These are phyloP conservation scores for Sporothrix schenckii DNA, from an alignment of 2,329 filamentous ascomycete species.

Conservation along the genomic window DNA sequence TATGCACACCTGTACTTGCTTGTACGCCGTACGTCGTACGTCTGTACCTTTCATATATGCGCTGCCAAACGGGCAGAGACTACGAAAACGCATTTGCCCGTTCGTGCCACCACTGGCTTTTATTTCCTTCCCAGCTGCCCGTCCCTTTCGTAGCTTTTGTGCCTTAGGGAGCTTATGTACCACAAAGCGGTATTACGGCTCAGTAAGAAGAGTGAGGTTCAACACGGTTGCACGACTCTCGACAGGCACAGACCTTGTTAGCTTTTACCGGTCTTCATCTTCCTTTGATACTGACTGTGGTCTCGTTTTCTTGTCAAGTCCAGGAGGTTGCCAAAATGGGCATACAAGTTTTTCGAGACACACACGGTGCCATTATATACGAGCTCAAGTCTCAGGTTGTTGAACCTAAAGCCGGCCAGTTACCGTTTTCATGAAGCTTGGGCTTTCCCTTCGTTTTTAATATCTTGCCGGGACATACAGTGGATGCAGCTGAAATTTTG, in stretches of 20 bases:
- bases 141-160: neutral
- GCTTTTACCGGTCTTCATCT: no score
- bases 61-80: conserved; percentile 22
- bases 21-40: neutral
- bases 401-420: neutral
- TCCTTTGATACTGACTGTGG: no score
- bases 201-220: neutral
- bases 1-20: neutral
- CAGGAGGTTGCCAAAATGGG: no score
- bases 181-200: neutral
- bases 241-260: neutral
- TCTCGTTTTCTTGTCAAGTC: neutral
- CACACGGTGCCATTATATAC: neutral
- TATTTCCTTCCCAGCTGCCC: neutral
- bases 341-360: conserved; percentile 14
- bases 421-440: neutral
- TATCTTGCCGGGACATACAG: no score
- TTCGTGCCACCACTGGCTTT: conserved; percentile 4
- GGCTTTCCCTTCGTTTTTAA: neutral
- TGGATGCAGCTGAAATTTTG: conserved; percentile 2
- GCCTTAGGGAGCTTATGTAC: neutral
- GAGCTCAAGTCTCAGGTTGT: neutral
- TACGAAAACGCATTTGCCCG: conserved; percentile 4
- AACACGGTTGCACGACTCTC: conserved; percentile 2
- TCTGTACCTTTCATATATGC: neutral